Base-by-base conservation (phyloP, 257 asterid species). In the Solanum piurae region DNA sequence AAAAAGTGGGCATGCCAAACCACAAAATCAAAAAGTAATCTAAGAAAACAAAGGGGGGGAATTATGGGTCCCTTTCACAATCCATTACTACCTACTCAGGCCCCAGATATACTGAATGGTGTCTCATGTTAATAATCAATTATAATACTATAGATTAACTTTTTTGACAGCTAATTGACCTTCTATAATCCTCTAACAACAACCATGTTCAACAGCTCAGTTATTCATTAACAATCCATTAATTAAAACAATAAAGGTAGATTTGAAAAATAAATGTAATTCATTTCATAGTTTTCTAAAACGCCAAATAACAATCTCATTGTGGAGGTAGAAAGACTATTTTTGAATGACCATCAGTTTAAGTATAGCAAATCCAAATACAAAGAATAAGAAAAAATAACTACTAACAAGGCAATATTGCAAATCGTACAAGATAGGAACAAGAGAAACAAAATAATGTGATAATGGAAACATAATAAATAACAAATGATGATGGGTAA, bases 51-150 rank as follows among this genome's bases (percentile, higher is more conserved):
- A 80, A 14, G 49, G 36, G 18, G 27, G 31, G 10, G 46, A 31
- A 31, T 33, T 13, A 49, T 71, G 62, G 69, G 89, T 85, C 72
- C 89, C 80, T 64, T 27, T 69, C 83, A 72, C 55, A 38, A 71
- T 89, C 86, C 87, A 86, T 86, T 71, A 49, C 87, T 68, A 86
- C 84, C 86, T 77, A 44, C 88, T 46, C 62, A 60, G 71, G 73
- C 27, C 85, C 85, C 85, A 80, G 62, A 29, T 80, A 23, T 40
- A 36, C 58, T 49, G 49, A 62, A 88, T 85, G 71, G 60, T 55
- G 76, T 82, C 86, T 44, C 64, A 29, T 25, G 34, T 66, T 49
- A 38, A 49, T 42, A 55, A 29, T 42, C 71, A 88, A 55, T 68
- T 76, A 68, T 80, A 88, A n/a, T 77, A 46, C 6, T 49, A 14